phyloP scores from a whole-genome alignment of 164 flowering plant species.

The Echeveria elegans region DNA sequence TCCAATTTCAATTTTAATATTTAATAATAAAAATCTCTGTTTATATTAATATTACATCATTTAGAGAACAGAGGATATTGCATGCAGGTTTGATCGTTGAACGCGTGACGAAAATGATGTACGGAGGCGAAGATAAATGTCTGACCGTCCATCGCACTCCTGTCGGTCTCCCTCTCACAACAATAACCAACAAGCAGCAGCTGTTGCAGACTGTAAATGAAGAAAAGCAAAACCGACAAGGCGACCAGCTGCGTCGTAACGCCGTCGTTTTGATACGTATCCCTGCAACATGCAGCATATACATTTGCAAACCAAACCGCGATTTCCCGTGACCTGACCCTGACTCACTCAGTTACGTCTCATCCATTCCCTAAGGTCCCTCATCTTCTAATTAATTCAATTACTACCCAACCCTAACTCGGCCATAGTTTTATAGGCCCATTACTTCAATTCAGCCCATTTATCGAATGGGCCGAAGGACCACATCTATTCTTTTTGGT shows the following conservation, averaged over 20 bases:
- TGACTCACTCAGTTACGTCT: not conserved
- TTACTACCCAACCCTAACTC: no score
- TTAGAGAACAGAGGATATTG: no score
- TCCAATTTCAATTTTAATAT: no score
- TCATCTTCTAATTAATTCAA: not conserved
- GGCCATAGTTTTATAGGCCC: no score
- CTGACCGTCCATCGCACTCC: not conserved
- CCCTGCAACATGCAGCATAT: not conserved
- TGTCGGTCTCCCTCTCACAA: not conserved
- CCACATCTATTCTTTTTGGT: no score
- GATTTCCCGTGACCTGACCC: not conserved
- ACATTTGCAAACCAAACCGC: not conserved
- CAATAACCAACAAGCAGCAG: no score
- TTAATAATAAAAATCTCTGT: no score
- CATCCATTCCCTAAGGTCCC: constrained; percentile 1
- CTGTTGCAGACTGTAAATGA: not conserved
- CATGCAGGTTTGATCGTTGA: constrained; percentile 2
- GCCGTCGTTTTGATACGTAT: not conserved
- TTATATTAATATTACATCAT: no score
- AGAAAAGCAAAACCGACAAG: not conserved
- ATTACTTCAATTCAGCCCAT: no score
- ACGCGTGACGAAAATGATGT: not conserved
- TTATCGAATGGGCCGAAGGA: no score
- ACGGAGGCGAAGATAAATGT: not conserved
- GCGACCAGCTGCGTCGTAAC: not conserved